phyloP scores from a whole-genome alignment of 345 rosid species.

The Ailanthus altissimus region DNA sequence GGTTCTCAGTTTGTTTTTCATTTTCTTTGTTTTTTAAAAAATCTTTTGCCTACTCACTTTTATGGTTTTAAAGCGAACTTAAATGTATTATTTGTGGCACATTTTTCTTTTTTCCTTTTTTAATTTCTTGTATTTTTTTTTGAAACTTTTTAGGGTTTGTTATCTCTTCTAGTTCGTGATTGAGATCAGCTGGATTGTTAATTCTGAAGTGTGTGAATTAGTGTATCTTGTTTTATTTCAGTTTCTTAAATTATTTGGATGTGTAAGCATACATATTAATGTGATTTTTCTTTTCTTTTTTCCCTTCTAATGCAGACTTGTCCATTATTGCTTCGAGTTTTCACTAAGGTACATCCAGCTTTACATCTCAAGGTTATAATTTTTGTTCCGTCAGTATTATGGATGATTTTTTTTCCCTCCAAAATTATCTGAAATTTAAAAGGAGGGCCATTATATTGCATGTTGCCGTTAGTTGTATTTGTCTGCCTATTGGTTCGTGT shows the following conservation, averaged over 20 bases:
- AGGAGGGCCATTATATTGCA: not conserved
- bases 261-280: not conserved
- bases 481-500: not conserved
- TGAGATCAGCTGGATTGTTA: not conserved
- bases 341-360: constrained; percentile 69
- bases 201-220: not conserved
- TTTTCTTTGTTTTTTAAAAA: not conserved
- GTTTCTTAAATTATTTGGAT: not conserved
- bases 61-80: constrained; percentile 30
- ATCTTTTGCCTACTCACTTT: not conserved
- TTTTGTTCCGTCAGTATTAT: not conserved
- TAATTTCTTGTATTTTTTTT: not conserved
- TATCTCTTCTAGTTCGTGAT: not conserved
- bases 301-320: constrained; percentile 62
- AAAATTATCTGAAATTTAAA: not conserved
- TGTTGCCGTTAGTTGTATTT: not conserved
- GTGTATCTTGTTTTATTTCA: not conserved
- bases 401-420: not conserved
- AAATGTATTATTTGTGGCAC: not conserved
- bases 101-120: not conserved
- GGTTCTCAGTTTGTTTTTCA: constrained; percentile 37
- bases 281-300: constrained; percentile 2
- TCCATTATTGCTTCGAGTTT: constrained; percentile 88
- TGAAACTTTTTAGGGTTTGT: not conserved
- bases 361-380: not conserved